Evolutionary conservation across 345 rosid species (phyloP).

Genomic region (Acer campestre): DNA sequence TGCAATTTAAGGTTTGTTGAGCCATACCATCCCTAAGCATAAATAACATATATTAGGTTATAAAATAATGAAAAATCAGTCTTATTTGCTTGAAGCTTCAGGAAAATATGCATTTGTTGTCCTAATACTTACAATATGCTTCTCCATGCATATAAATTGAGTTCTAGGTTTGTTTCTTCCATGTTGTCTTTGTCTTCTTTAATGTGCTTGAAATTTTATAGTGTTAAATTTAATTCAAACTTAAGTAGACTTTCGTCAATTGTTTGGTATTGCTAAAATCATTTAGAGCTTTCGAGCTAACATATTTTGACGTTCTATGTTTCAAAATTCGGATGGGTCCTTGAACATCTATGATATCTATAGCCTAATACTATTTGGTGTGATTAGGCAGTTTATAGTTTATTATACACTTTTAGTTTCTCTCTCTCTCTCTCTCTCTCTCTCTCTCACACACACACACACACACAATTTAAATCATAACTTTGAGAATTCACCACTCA

Average conservation of each 20-base stretch:
- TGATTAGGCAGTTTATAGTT: no score
- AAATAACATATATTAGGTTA: background rate
- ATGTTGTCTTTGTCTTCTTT: background rate
- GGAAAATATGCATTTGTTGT: background rate
- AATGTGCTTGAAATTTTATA: background rate
- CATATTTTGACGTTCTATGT: background rate
- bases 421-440: background rate
- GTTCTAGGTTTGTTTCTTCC: background rate
- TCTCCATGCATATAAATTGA: background rate
- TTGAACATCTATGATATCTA: no score
- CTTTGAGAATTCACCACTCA: background rate
- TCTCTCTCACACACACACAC: background rate
- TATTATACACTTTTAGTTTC: no score
- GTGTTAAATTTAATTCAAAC: background rate
- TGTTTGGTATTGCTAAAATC: background rate
- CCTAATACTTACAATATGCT: background rate
- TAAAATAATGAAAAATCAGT: background rate
- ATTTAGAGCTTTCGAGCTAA: background rate
- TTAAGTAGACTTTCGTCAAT: background rate
- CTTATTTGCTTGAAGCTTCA: background rate
- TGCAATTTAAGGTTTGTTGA: background rate
- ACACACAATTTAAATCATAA: background rate
- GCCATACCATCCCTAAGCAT: background rate
- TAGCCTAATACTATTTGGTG: no score
- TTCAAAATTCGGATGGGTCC: no score